phyloP scores from a whole-genome alignment of 164 flowering plant genomes.

The Nelumbo lutea region DNA sequence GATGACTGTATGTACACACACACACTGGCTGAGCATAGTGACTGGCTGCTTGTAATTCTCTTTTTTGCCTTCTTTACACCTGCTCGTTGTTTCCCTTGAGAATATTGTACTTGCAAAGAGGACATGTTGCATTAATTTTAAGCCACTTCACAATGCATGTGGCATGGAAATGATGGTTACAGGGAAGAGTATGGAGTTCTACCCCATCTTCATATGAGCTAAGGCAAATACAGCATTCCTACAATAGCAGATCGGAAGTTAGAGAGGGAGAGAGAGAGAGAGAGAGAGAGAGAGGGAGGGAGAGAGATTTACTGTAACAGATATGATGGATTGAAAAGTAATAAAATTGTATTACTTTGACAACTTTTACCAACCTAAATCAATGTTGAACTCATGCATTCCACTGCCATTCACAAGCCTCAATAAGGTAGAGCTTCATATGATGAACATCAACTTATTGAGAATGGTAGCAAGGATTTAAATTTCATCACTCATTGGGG shows the following conservation, averaged over 20 bases:
- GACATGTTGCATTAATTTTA: constrained; percentile 76
- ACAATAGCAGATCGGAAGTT: background rate
- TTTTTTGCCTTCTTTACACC: background rate
- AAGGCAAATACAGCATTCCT: constrained; percentile 80
- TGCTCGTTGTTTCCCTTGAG: constrained; percentile 48
- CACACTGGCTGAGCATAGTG: background rate
- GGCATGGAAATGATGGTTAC: constrained; percentile 67
- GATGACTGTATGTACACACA: background rate
- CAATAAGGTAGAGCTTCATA: too few species aligned
- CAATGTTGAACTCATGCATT: too few species aligned
- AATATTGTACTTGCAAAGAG: constrained; percentile 75
- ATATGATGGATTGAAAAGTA: too few species aligned
- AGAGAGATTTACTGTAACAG: too few species aligned
- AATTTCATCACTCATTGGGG: too few species aligned
- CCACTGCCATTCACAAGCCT: too few species aligned
- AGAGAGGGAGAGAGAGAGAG: background rate
- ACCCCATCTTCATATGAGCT: constrained; percentile 62
- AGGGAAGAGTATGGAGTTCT: constrained; percentile 64
- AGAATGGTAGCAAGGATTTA: too few species aligned
- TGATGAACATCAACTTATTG: too few species aligned
- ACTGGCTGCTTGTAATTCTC: background rate
- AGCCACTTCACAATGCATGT: constrained; percentile 73
- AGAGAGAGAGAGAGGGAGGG: too few species aligned
- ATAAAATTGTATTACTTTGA: too few species aligned
- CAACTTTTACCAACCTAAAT: too few species aligned